phyloP scores from a whole-genome alignment of 2,329 filamentous ascomycete species.

The Ophiobolus disseminans region DNA sequence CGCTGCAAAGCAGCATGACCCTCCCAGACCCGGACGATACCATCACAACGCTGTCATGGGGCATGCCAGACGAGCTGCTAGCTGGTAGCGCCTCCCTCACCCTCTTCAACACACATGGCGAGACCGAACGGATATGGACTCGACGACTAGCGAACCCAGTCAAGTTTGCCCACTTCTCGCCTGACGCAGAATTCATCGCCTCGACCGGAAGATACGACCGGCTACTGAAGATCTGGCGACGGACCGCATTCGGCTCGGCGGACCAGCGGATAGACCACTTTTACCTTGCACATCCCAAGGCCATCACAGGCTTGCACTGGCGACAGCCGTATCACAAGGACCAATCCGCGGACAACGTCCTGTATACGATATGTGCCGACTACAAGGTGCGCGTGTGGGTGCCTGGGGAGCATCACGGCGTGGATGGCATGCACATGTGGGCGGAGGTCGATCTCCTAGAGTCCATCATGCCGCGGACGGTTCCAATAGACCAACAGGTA shows the following conservation, averaged over 20 bases:
- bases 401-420: slow-evolving; percentile 72
- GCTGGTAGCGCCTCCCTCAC: slow-evolving; percentile 74
- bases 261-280: slow-evolving; percentile 88
- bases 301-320: slow-evolving; percentile 88
- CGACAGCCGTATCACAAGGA: slow-evolving; percentile 77
- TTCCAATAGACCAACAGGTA: slow-evolving; percentile 48
- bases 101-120: slow-evolving; percentile 68
- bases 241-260: slow-evolving; percentile 81
- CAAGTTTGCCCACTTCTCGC: slow-evolving; percentile 79
- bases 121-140: slow-evolving; percentile 72
- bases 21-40: slow-evolving; percentile 55
- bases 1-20: slow-evolving; percentile 66
- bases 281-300: slow-evolving; percentile 83
- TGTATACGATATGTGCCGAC: slow-evolving; percentile 89
- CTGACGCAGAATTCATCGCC: slow-evolving; percentile 86
- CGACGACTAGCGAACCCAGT: slow-evolving; percentile 74
- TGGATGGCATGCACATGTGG: slow-evolving; percentile 79
- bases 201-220: slow-evolving; percentile 79
- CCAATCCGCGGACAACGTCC: slow-evolving; percentile 81
- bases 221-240: slow-evolving; percentile 90
- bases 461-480: slow-evolving; percentile 68
- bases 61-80: slow-evolving; percentile 81
- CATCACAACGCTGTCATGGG: slow-evolving; percentile 80
- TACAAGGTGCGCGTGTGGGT: slow-evolving; percentile 84
- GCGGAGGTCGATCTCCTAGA: slow-evolving; percentile 77